Conservation (phyloP, 352 stramenopile genomes). For the Blastocystis hominis region DNA sequence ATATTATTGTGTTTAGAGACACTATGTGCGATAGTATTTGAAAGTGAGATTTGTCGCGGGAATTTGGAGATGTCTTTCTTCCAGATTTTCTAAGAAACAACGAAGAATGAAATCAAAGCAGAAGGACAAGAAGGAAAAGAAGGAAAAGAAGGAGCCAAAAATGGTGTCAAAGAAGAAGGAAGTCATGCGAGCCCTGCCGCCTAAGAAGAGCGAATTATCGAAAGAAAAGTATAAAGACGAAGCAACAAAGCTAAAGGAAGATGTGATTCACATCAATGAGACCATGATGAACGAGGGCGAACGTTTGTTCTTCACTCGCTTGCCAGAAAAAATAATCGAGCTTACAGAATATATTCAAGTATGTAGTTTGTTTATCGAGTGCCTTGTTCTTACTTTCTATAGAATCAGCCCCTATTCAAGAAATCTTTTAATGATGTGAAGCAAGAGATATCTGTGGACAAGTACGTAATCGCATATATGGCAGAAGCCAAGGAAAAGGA, state of each 20-base stretch:
- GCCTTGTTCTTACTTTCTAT: neutral
- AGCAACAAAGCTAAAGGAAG: neutral
- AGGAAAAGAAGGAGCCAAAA: neutral
- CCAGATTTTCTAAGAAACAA: neutral
- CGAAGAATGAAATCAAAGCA: neutral
- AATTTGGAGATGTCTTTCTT: neutral
- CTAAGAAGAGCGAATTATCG: neutral
- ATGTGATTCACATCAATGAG: conserved; percentile 52
- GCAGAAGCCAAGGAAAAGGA: conserved; percentile 41
- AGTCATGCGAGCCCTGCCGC: neutral
- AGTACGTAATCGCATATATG: conserved; percentile 39
- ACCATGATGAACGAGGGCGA: conserved; percentile 48
- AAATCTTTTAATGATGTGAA: neutral
- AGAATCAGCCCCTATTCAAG: conserved; percentile 41
- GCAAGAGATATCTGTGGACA: conserved; percentile 34
- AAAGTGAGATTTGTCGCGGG: neutral
- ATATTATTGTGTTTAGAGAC: too few species aligned
- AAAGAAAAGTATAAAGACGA: neutral
- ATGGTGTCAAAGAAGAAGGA: neutral
- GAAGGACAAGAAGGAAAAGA: neutral
- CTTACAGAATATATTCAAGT: conserved; percentile 44
- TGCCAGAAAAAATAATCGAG: conserved; percentile 47
- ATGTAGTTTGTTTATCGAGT: neutral
- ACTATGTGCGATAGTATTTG: too few species aligned
- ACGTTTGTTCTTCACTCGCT: conserved; percentile 11